phyloP scores from a whole-genome alignment of 371 early-diverging fungal genomes.

The Mortierella polycephala region DNA sequence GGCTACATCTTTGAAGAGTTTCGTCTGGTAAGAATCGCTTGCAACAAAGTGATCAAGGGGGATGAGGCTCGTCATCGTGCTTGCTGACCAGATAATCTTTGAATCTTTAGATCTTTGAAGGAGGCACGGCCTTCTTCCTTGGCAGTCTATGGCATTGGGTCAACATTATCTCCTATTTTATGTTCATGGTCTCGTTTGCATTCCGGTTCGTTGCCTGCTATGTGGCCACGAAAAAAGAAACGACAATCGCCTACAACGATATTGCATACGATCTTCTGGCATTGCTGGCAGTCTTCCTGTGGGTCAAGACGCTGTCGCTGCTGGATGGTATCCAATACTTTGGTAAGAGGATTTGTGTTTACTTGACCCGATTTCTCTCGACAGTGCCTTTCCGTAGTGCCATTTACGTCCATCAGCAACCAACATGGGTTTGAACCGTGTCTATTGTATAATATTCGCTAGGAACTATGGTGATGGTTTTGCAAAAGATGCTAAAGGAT shows the following conservation, averaged over 20 bases:
- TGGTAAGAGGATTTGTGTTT: conserved; percentile 21
- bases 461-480: conserved; percentile 55
- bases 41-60: no score
- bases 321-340: conserved; percentile 53
- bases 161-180: conserved; percentile 48
- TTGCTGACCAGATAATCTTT: no score
- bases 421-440: background rate
- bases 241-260: conserved; percentile 11
- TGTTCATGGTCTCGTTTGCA: conserved; percentile 48
- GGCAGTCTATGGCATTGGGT: conserved; percentile 55
- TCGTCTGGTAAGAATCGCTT: conserved; percentile 38
- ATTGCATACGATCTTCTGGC: conserved; percentile 51
- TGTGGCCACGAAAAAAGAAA: background rate
- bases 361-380: background rate
- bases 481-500: conserved; percentile 58
- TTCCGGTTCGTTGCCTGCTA: conserved; percentile 44
- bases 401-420: background rate
- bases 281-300: conserved; percentile 49
- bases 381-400: no score
- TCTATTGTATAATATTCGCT: background rate
- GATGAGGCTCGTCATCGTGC: no score
- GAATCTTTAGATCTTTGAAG: conserved; percentile 43
- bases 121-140: conserved; percentile 53
- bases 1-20: conserved; percentile 55
- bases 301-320: conserved; percentile 49